These are phyloP conservation scores for Paxillus rubicundulus DNA, from an alignment of 768 basidiomycete genomes.

Conservation along the genomic window DNA sequence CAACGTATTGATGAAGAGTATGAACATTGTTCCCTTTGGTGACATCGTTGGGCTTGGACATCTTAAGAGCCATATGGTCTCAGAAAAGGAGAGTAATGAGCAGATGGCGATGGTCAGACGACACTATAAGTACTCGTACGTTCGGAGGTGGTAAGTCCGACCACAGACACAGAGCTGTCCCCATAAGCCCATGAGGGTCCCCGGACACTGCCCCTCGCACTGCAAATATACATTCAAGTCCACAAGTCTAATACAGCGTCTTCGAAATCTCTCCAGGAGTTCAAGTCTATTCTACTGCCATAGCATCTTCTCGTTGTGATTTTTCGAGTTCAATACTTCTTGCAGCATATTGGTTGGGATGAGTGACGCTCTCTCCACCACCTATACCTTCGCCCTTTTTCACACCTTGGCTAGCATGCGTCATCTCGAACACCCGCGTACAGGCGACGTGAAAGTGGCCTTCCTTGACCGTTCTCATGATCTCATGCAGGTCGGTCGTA, in stretches of 20 bases:
- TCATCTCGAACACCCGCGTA: conserved; percentile 94
- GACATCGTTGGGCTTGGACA: conserved; percentile 22
- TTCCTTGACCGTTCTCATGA: conserved; percentile 74
- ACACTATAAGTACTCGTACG: conserved; percentile 13
- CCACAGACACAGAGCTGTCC: too few species aligned
- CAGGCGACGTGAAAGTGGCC: conserved; percentile 94
- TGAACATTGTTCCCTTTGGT: conserved; percentile 16
- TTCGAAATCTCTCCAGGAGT: not conserved
- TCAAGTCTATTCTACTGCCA: conserved; percentile 37
- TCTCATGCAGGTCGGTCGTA: conserved; percentile 72
- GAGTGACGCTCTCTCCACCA: conserved; percentile 81
- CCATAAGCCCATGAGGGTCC: too few species aligned
- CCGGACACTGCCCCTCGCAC: conserved; percentile 15
- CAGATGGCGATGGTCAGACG: conserved; percentile 24
- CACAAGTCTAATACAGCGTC: not conserved
- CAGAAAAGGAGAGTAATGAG: not conserved
- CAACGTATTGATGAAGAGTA: conserved; percentile 76
- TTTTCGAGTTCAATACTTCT: conserved; percentile 66
- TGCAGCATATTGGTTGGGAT: conserved; percentile 91
- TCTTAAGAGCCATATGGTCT: conserved; percentile 27
- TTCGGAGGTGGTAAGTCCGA: not conserved
- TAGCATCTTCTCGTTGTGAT: conserved; percentile 40
- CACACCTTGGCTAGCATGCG: conserved; percentile 68
- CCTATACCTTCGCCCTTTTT: conserved; percentile 90
- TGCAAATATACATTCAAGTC: not conserved